Conservation (phyloP, 352 stramenopile species). For the Phytophthora europaea region DNA sequence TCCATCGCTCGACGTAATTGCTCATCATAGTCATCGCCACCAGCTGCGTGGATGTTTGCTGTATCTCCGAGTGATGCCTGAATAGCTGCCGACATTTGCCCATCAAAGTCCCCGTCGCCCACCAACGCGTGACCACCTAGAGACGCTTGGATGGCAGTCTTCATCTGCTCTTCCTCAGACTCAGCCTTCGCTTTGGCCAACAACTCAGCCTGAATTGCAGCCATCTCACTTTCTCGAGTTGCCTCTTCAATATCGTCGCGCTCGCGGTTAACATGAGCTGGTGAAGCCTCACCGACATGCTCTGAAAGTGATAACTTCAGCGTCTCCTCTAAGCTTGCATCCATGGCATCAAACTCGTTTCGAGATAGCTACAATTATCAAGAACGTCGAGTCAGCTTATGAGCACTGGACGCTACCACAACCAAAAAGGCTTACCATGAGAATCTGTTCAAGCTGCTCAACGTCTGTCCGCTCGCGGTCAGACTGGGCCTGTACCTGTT, state of each 20-base stretch:
- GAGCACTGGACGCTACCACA: background rate
- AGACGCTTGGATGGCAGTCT: conserved; percentile 74
- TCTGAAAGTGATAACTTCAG: conserved; percentile 71
- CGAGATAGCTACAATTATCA: conserved; percentile 59
- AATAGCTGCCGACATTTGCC: conserved; percentile 73
- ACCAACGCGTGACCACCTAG: conserved; percentile 28
- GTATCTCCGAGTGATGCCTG: conserved; percentile 62
- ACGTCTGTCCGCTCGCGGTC: conserved; percentile 72
- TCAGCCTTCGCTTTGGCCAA: conserved; percentile 72
- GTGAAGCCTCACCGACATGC: conserved; percentile 35
- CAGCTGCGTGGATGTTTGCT: conserved; percentile 4
- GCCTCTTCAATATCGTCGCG: conserved; percentile 57
- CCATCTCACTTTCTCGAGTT: conserved; percentile 79
- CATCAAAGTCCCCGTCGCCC: conserved; percentile 53
- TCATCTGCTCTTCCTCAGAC: conserved; percentile 83
- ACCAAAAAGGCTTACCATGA: conserved; percentile 55
- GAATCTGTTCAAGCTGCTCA: conserved; percentile 73
- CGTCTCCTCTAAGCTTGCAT: conserved; percentile 82
- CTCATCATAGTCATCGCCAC: conserved; percentile 59
- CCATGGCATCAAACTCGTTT: conserved; percentile 82
- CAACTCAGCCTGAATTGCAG: conserved; percentile 77
- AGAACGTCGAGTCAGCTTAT: conserved; percentile 8
- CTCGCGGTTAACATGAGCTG: conserved; percentile 44
- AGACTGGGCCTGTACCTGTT: conserved; percentile 40
- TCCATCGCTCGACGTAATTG: conserved; percentile 69